Base-by-base conservation (phyloP, 1,284 basidiomycete species). In the Boletus semigastroideus region DNA sequence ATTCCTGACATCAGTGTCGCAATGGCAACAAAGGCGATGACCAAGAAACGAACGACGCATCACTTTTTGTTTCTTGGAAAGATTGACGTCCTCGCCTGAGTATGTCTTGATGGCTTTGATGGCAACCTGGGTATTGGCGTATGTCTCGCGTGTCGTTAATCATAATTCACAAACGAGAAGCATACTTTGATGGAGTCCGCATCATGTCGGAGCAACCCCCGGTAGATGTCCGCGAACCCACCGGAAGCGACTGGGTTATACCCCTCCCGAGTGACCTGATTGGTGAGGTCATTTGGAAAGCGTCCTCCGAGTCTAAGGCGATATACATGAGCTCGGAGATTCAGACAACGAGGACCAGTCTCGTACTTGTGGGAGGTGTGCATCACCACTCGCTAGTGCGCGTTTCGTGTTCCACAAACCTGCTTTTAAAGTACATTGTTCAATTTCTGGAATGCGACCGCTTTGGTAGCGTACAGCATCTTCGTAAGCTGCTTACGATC, bases 231-330 rank as follows among this genome's bases (percentile, higher is more conserved):
- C 36, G 36, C n/a, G 10, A 37, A 37, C 12, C 36, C 17, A 37
- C 36, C 36, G 14, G 27, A 45, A 27, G 53, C 57, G 20, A 46
- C 17, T 19, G 52, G 56, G 22, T 52, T 41, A 4, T 14, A 17
- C 5, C 53, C 25, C 1, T 56, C 44, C 1, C 40, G 52, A 31
- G 41, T 43, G 7, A 61, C 31, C 5, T 33, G n/a, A 25, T 25
- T 14, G 25, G 48, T 58, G 17, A 51, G 46, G 22, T 57, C 51
- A 7, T 43, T 50, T 19, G 42, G 30, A 48, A 33, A 19, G 16
- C 17, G 16, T 37, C 17, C 17, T n/a, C n/a, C n/a, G n/a, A n/a
- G n/a, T n/a, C 36, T 37, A 36, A 36, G 34, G 34, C 34, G 9
- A 36, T 36, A 5, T 9, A 9, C 16, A 36, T n/a, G 34, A n/a